Conservation (phyloP, 306 rosid species). For the Cyclanthera cordifolia region DNA sequence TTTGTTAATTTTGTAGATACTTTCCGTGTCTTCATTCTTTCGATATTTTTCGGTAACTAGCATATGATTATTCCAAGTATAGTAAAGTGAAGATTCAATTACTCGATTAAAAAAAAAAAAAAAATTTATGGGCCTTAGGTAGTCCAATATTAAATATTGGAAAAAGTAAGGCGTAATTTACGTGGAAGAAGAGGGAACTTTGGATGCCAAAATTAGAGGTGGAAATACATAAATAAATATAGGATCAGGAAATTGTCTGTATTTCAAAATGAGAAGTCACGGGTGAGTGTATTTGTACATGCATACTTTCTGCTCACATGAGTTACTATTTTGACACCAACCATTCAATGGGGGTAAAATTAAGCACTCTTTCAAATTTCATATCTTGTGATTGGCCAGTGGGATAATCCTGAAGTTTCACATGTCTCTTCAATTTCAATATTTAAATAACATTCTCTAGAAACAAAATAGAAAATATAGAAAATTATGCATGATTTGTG, state of each 20-base stretch:
- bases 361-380: not conserved
- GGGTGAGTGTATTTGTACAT: not conserved
- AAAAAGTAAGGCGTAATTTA: slow-evolving; percentile 9
- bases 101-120: not conserved
- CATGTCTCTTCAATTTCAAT: not conserved
- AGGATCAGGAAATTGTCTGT: not conserved
- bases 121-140: not conserved
- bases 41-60: no score
- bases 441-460: not conserved
- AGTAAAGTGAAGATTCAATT: no score
- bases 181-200: not conserved
- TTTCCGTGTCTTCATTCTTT: no score
- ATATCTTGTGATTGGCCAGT: slow-evolving; percentile 1
- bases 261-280: slow-evolving; percentile 7
- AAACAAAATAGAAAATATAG: not conserved
- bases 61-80: no score
- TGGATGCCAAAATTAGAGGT: slow-evolving; percentile 10
- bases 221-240: not conserved
- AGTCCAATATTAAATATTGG: not conserved
- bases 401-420: not conserved
- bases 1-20: no score
- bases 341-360: not conserved
- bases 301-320: slow-evolving; percentile 5
- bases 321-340: not conserved
- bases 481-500: not conserved